A percentile compares a stretch with the other conserved stretches of the same genome.
These are phyloP conservation scores for Tricholomella constricta DNA, from an alignment of 768 basidiomycete genomes.

Conservation along the genomic window DNA sequence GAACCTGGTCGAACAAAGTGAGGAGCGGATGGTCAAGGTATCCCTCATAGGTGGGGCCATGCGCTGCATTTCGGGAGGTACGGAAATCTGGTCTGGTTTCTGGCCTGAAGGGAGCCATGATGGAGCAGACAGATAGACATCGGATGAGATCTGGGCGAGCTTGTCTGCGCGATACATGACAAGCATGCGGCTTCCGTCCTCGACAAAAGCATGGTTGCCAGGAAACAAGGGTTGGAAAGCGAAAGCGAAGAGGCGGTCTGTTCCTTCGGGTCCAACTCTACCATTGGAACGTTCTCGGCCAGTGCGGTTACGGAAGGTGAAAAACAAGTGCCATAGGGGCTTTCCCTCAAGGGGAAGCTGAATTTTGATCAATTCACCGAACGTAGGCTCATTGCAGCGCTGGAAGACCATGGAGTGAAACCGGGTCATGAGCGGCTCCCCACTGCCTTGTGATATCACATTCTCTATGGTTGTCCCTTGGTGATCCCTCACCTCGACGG, in stretches of 20 bases:
- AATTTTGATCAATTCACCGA: constrained; percentile 91
- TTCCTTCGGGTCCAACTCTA: constrained; percentile 36
- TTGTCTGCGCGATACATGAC: constrained; percentile 85
- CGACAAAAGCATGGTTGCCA: constrained; percentile 72
- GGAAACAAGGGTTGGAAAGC: constrained; percentile 89
- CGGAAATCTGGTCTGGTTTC: constrained; percentile 56
- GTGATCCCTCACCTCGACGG: constrained; percentile 81
- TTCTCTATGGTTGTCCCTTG: constrained; percentile 70
- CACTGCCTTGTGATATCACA: constrained; percentile 80
- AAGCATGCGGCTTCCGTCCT: constrained; percentile 87
- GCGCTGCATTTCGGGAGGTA: constrained; percentile 64
- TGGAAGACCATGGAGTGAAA: constrained; percentile 93
- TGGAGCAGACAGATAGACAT: constrained; percentile 73
- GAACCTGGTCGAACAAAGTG: constrained; percentile 88
- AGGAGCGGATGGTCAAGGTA: constrained; percentile 79
- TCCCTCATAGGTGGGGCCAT: constrained; percentile 75
- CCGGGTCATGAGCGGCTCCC: constrained; percentile 76
- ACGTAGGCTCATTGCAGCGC: constrained; percentile 86
- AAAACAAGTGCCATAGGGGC: constrained; percentile 88
- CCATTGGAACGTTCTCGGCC: constrained; percentile 49
- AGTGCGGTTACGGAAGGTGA: constrained; percentile 83
- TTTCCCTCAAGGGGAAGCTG: constrained; percentile 67
- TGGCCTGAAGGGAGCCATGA: constrained; percentile 59
- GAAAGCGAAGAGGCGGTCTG: constrained; percentile 87
- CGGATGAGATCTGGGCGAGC: constrained; percentile 58